Percentiles rank a stretch among this genome's conserved stretches.
phyloP scores from a whole-genome alignment of 1,284 basidiomycete genomes.

The Naganishia liquefaciens region DNA sequence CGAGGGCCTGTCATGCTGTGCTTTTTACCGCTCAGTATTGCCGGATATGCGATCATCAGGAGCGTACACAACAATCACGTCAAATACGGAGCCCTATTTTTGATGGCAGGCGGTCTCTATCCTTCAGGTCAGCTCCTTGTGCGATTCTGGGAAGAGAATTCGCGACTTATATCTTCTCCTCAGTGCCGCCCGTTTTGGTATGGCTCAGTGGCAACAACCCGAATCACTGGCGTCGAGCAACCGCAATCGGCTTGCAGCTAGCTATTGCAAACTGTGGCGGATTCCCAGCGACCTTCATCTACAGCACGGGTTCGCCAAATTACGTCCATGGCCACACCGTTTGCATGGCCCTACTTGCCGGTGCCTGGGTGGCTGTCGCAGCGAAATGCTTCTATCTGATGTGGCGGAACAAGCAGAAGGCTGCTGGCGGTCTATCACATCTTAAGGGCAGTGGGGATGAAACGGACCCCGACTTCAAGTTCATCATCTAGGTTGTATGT shows the following conservation, averaged over 20 bases:
- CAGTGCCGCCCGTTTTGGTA: conserved; percentile 42
- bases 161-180: too few relatives aligned
- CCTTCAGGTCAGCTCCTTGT: conserved; percentile 30
- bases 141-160: background rate
- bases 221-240: conserved; percentile 44
- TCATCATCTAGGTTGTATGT: conserved; percentile 34
- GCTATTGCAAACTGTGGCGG: conserved; percentile 49
- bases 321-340: conserved; percentile 46
- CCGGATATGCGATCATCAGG: conserved; percentile 45
- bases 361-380: conserved; percentile 44
- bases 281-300: conserved; percentile 49
- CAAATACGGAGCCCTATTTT: conserved; percentile 45
- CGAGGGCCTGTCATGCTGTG: conserved; percentile 48
- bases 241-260: conserved; percentile 48
- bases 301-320: conserved; percentile 41
- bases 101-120: conserved; percentile 46
- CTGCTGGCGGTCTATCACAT: conserved; percentile 38
- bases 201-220: conserved; percentile 44
- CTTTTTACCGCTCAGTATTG: conserved; percentile 46
- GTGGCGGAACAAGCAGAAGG: conserved; percentile 39
- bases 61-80: conserved; percentile 36
- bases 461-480: conserved; percentile 42
- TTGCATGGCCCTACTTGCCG: conserved; percentile 43
- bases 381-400: conserved; percentile 38
- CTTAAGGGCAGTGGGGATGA: conserved; percentile 40